Base-by-base conservation (phyloP, 768 basidiomycete genomes). In the Coprinopsis marcescibilis region DNA sequence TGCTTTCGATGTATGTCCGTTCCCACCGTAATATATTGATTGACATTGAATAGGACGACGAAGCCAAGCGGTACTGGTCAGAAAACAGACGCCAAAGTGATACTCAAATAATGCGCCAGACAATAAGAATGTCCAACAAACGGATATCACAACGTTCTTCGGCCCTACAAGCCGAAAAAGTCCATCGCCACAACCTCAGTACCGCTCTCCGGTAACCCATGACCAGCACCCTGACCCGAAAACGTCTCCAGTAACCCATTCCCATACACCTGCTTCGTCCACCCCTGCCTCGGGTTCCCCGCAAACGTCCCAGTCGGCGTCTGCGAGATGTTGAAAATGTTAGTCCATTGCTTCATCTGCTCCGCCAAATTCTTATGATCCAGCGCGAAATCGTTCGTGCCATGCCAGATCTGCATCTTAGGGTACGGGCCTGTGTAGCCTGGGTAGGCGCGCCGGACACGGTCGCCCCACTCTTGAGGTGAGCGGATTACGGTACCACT, bases 391-490 rank as follows among this genome's bases (percentile, higher is more conserved):
- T 54, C 52, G 8, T 40, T 46, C 0, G 53, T 79, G 39, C 78
- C 78, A 59, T 79, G 77, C 76, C 77, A 78, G 48, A 76, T 61
- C 57, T 76, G 75, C 51, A 79, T 63, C 52, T 72, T 76, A 11
- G 77, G 76, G 30, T 69, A 67, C 4, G 68, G 32, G 19, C 77
- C 78, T 11, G 72, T 73, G 63, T 67, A 79, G 15, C 75, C 76
- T 13, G 77, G 76, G 59, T 70, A 80, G 8, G 66, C 76, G 27
- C 52, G 53, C 41, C 69, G 63, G 19, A 75, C 76, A 32, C 65
- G 57, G 43, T 74, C 68, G 23, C 74, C 76, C 72, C 77, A 79
- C 57, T 76, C 65, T 45, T 69, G 64, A 1, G 68, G 59, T 1
- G 77, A 77, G 46, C 65, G 61, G 50, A 65, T 69, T 20, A 73